A percentile compares a stretch with the other conserved stretches of the same genome.
Conservation (phyloP, 163 green algal species). For the Chloroidium sp. region DNA sequence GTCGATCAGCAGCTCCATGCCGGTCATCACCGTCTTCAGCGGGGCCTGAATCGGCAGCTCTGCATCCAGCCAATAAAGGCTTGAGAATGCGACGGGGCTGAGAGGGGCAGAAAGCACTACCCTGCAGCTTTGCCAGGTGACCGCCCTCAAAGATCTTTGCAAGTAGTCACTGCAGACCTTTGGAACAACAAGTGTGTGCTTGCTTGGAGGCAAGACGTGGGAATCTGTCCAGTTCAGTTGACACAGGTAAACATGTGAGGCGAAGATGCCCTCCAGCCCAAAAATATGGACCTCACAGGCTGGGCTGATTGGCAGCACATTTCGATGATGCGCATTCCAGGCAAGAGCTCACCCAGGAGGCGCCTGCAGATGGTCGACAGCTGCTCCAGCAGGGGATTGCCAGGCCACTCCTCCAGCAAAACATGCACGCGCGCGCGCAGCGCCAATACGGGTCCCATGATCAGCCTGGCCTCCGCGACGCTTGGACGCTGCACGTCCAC, state of each 20-base stretch:
- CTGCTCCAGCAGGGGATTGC: slow-evolving; percentile 78
- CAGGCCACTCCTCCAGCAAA: slow-evolving; percentile 86
- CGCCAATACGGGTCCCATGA: slow-evolving; percentile 54
- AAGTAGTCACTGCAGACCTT: too few species aligned
- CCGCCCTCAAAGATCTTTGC: too few species aligned
- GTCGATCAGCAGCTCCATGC: slow-evolving; percentile 89
- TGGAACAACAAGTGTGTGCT: too few species aligned
- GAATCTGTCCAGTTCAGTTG: too few species aligned
- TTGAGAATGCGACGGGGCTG: neutral
- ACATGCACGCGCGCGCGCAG: slow-evolving; percentile 41
- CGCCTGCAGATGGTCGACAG: slow-evolving; percentile 68
- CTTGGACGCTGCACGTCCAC: slow-evolving; percentile 40
- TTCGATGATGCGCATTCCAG: too few species aligned
- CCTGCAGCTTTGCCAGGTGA: too few species aligned
- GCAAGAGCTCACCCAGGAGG: slow-evolving; percentile 38
- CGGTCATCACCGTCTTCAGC: slow-evolving; percentile 78
- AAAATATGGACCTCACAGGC: too few species aligned
- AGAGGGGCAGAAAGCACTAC: too few species aligned
- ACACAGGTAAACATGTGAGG: too few species aligned
- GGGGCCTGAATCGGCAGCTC: slow-evolving; percentile 34
- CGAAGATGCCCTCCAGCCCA: too few species aligned
- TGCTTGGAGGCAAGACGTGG: too few species aligned
- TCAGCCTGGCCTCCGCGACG: slow-evolving; percentile 65
- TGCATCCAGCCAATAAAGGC: slow-evolving; percentile 7
- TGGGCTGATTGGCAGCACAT: too few species aligned